Evolutionary conservation across 331 rosid genomes (phyloP), one percentile per base, ranked within the genome.

Genomic region (Saraca asoca): DNA sequence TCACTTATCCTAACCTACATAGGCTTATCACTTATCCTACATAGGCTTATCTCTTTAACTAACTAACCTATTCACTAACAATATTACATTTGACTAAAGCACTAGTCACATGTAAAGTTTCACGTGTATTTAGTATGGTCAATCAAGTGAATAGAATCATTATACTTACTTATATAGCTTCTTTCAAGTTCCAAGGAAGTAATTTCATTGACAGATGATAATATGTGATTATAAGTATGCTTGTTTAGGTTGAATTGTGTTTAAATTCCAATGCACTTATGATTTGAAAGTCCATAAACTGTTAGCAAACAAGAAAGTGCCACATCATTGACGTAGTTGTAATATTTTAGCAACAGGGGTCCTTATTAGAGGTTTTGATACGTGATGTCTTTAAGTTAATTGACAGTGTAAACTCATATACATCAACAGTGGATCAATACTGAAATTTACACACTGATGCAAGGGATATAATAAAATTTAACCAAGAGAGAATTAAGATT

Each of bases 181-280:
- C 20, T 10, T 48, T 5, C n/a, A n/a, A n/a, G n/a, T 15, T 2
- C 19, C 1, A 2, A 24, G 67, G 15, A 61, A n/a, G 39, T 38
- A 35, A 63, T 69, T 69, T 53, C 49, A 38, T 38, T 38, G 71
- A 62, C 53, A 46, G 19, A 35, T 61, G 68, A 43, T 68, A 44
- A 38, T 60, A 54, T 38, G 41, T 54, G 33, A 62, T 42, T 42
- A 42, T 43, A 46, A 29, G 16, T 24, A 68, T 19, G 68, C 46
- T 33, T 64, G 51, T 55, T 62, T 67, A 18, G 34, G 17, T 37
- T 68, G 55, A 48, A 46, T 31, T 39, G 35, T 38, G 31, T 24
- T 24, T 24, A 24, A 24, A 24, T 24, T 24, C 31, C 31, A 24
- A 39, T 20, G 37, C 31, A 39, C 43, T 39, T 38, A 0, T 6